phyloP scores from a whole-genome alignment of 192 early-diverging fungal species.

The Rhizoclosmatium globosum region DNA sequence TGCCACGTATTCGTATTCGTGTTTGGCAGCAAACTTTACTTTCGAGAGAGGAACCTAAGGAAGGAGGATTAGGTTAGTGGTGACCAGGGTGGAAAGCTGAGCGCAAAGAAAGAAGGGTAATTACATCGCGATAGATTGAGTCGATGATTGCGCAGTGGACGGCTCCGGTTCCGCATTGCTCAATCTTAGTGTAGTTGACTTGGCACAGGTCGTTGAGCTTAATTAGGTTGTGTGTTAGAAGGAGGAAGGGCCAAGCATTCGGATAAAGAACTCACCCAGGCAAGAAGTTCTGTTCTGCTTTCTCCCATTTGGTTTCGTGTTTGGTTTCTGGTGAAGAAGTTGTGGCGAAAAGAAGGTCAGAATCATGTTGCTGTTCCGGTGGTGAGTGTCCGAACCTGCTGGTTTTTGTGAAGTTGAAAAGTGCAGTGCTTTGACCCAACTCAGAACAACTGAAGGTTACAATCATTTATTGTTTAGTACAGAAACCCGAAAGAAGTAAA shows the following conservation, averaged over 20 bases:
- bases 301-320: slow-evolving; percentile 71
- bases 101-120: neutral
- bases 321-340: neutral
- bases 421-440: too few relatives aligned
- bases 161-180: slow-evolving; percentile 92
- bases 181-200: slow-evolving; percentile 90
- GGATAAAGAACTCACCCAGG: slow-evolving; percentile 91
- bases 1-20: slow-evolving; percentile 94
- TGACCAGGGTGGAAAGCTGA: neutral
- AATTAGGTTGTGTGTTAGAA: slow-evolving; percentile 52
- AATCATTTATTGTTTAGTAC: neutral
- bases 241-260: slow-evolving; percentile 74
- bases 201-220: slow-evolving; percentile 84
- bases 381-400: too few relatives aligned
- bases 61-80: slow-evolving; percentile 4
- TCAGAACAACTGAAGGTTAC: neutral
- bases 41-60: slow-evolving; percentile 79
- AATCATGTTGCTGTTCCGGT: too few relatives aligned
- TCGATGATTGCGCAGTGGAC: slow-evolving; percentile 83
- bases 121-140: slow-evolving; percentile 68
- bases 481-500: neutral
- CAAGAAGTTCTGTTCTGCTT: slow-evolving; percentile 90
- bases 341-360: neutral
- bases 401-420: too few relatives aligned
- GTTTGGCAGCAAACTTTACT: slow-evolving; percentile 94